Percentiles rank a stretch among this genome's conserved stretches.
Conservation (phyloP, 2,329 filamentous ascomycete species). For the Piedraia hortae region DNA sequence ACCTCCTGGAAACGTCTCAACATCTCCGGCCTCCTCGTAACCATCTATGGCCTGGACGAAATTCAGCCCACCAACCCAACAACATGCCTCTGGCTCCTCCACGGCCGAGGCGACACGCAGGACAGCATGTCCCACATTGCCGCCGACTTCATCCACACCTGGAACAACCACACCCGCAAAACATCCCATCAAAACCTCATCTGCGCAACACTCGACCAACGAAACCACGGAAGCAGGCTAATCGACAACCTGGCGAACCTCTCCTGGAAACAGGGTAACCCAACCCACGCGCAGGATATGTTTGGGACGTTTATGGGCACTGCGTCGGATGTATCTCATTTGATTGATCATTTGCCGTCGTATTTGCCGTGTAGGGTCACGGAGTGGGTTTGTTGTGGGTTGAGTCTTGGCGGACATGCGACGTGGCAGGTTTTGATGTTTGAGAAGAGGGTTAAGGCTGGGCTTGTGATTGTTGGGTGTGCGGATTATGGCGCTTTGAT, state of each 20-base stretch:
- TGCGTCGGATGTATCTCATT: constrained; percentile 40
- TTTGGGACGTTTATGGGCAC: constrained; percentile 49
- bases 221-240: constrained; percentile 60
- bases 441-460: constrained; percentile 53
- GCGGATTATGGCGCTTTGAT: constrained; percentile 68
- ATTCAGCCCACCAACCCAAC: constrained; percentile 27
- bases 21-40: constrained; percentile 52
- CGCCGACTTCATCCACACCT: constrained; percentile 36
- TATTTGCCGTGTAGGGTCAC: constrained; percentile 30
- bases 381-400: constrained; percentile 49
- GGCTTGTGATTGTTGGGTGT: constrained; percentile 60
- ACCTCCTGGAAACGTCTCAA: constrained; percentile 39
- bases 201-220: constrained; percentile 67
- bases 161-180: constrained; percentile 26
- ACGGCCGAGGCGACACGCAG: constrained; percentile 45
- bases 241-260: constrained; percentile 43
- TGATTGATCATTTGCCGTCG: constrained; percentile 53
- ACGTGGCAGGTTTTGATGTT: constrained; percentile 61
- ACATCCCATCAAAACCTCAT: constrained; percentile 32
- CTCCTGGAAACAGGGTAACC: constrained; percentile 54
- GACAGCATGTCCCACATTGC: constrained; percentile 53
- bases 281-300: constrained; percentile 74
- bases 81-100: constrained; percentile 73
- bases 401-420: constrained; percentile 67
- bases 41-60: constrained; percentile 58